A percentile compares a stretch with the other conserved stretches of the same genome.
Conservation (phyloP, 176 grass and related monocot species). For the Avena insularis region DNA sequence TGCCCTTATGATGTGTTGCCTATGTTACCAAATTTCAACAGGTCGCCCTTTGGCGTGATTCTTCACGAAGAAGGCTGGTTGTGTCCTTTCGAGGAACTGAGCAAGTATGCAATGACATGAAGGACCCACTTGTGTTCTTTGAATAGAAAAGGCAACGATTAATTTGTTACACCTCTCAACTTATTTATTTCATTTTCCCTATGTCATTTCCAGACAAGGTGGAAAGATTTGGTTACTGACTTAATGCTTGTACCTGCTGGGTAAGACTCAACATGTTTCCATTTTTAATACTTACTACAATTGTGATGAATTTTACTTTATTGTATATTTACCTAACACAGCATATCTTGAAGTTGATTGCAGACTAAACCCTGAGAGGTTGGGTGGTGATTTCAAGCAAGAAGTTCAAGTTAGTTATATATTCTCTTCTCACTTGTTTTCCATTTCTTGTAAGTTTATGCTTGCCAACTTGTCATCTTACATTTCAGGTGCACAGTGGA, state of each 20-base stretch:
- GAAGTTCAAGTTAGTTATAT: constrained; percentile 85
- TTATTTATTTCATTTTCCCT: constrained; percentile 39
- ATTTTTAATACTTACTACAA: constrained; percentile 13
- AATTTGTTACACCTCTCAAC: neutral
- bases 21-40: constrained; percentile 41
- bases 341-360: constrained; percentile 49
- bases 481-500: constrained; percentile 90
- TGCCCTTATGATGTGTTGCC: constrained; percentile 9
- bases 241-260: constrained; percentile 87
- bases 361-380: constrained; percentile 91
- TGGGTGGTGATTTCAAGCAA: constrained; percentile 85
- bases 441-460: constrained; percentile 12
- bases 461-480: constrained; percentile 43
- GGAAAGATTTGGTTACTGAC: constrained; percentile 97
- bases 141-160: constrained; percentile 15
- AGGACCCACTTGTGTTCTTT: constrained; percentile 25
- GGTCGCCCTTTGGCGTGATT: constrained; percentile 98
- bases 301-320: neutral
- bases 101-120: constrained; percentile 75
- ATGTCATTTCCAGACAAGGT: constrained; percentile 68
- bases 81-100: constrained; percentile 94
- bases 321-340: constrained; percentile 24
- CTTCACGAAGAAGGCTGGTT: constrained; percentile 74
- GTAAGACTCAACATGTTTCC: constrained; percentile 44
- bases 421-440: constrained; percentile 37